A percentile compares a stretch with the other conserved stretches of the same genome.
Conservation (phyloP, 345 rosid genomes). For the Mangifera indica region DNA sequence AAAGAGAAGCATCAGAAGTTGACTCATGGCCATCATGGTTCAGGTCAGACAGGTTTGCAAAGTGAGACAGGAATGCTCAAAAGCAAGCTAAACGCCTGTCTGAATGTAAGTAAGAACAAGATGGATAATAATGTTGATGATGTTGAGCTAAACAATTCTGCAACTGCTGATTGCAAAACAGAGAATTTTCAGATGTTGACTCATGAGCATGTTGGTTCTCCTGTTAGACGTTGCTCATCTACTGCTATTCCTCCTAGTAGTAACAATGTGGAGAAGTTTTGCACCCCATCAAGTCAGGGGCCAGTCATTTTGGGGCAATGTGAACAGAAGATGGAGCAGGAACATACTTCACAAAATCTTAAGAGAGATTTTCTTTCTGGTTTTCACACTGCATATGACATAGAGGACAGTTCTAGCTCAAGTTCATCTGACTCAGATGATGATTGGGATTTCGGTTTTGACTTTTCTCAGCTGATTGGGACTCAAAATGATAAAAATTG, state of each 20-base stretch:
- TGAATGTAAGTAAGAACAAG: not conserved
- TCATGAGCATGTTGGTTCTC: slow-evolving; percentile 11
- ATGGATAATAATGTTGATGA: not conserved
- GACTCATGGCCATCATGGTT: not conserved
- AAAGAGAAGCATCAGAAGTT: slow-evolving; percentile 20
- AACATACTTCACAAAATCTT: not conserved
- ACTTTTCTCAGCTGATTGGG: not conserved
- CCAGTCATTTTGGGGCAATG: not conserved
- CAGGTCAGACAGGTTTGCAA: slow-evolving; percentile 5
- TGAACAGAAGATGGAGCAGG: slow-evolving; percentile 9
- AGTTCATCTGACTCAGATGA: slow-evolving; percentile 37
- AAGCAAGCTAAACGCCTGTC: slow-evolving; percentile 31
- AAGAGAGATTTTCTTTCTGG: not conserved
- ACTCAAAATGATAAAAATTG: slow-evolving; percentile 11
- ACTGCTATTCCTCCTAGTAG: slow-evolving; percentile 7
- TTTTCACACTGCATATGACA: not conserved
- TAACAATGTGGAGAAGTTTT: not conserved
- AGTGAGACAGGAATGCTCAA: slow-evolving; percentile 17
- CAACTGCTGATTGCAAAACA: slow-evolving; percentile 7
- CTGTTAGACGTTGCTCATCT: slow-evolving; percentile 5
- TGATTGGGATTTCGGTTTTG: slow-evolving; percentile 10
- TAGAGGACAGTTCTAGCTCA: slow-evolving; percentile 16
- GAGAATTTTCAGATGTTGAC: slow-evolving; percentile 18
- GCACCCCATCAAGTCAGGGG: slow-evolving; percentile 10
- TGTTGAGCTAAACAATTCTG: not conserved